Evolutionary conservation across 164 flowering plant species (phyloP), one percentile per base, ranked within the genome.

Genomic region (Litsea cubeba): DNA sequence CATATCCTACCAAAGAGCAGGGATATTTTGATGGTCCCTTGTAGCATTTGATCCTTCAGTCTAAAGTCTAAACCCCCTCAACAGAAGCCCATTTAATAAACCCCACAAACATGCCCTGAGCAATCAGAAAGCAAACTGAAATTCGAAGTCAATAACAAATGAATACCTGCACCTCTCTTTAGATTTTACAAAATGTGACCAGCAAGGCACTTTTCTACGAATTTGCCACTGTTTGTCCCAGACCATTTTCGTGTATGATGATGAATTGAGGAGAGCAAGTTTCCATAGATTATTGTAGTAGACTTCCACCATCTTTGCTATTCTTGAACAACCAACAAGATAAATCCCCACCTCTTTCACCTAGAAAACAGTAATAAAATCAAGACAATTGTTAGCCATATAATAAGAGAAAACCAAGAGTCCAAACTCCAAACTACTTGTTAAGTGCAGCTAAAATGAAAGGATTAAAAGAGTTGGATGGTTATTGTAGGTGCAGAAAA

Each of bases 311-410:
- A 78, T 78, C 77, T 81, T 79, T 50, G 89, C 97, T 76, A 92
- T 81, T 69, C 23, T 79, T 18, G 93, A 88, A 79, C 98, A 95
- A 74, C 76, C 88, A 81, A 78, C 85, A 72, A 95, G 84, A 81
- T 95, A 95, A 64, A 95, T 82, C 17, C 97, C 98, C 74, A 88
- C 84, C 88, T 95, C 98, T 84, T 95, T 94, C 77, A 95, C 98
- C 98, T 95, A 75, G n/a, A 77, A 79, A 67, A 49, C 74, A 50
- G 17, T 73, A 62, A 12, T 35, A 58, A 18, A 46, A 63, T 68
- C 30, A 65, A 25, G 46, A 5, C 18, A 30, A 15, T 5, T 60
- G 14, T 26, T 26, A 67, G 46, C 46, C 46, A 0, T 40, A 40
- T 40, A 40, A 40, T 7, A 40, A 40, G 1, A 40, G 46, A 40